phyloP scores from a whole-genome alignment of 176 grass and related monocot genomes.

The Dendrocalamus sinicus region DNA sequence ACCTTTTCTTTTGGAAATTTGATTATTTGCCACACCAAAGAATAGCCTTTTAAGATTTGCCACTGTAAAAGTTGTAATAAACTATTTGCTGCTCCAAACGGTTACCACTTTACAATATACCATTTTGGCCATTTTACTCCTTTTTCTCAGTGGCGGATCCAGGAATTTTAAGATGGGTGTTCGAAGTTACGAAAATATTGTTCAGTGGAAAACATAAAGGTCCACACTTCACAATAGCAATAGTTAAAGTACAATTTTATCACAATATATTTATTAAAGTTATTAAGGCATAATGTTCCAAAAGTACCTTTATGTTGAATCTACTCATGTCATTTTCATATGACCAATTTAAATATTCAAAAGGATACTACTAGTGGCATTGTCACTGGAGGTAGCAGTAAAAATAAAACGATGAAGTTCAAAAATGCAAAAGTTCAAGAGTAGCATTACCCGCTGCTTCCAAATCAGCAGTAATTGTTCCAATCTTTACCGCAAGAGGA shows the following conservation, averaged over 20 bases:
- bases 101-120: no score
- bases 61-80: no score
- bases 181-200: no score
- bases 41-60: no score
- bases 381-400: neutral
- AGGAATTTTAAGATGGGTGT: no score
- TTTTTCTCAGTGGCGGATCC: no score
- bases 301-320: neutral
- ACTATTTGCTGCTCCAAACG: no score
- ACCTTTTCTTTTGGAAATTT: no score
- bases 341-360: neutral
- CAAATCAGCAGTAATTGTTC: slow-evolving; percentile 89
- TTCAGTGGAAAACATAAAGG: no score
- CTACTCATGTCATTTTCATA: neutral
- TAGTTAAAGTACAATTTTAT: neutral
- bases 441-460: slow-evolving; percentile 92
- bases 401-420: neutral
- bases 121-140: no score
- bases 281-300: slow-evolving; percentile 16
- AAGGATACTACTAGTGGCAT: neutral
- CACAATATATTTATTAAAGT: neutral
- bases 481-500: slow-evolving; percentile 92
- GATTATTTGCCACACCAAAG: no score
- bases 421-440: slow-evolving; percentile 30
- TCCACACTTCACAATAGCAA: no score